Evolutionary conservation across 2,329 filamentous ascomycete species (phyloP).

Genomic region (Drechslerella dactyloides): DNA sequence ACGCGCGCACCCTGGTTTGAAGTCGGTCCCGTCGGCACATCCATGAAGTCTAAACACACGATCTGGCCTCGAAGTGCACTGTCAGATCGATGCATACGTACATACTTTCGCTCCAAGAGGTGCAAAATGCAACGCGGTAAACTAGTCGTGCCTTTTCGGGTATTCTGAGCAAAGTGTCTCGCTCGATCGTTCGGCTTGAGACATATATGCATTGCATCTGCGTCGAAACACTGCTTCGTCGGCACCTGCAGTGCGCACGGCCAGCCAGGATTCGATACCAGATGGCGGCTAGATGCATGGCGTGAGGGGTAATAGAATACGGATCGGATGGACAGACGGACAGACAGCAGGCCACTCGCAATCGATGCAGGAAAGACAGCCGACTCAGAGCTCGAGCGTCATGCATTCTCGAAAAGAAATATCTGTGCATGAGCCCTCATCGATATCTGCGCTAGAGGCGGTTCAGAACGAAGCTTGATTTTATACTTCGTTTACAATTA

Average conservation of each 20-base stretch:
- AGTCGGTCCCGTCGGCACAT: slow-evolving; percentile 8
- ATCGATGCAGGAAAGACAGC: too few species aligned
- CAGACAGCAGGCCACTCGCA: too few species aligned
- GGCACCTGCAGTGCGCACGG: slow-evolving; percentile 25
- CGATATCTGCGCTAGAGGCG: slow-evolving; percentile 30
- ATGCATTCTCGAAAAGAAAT: not conserved
- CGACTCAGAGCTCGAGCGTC: slow-evolving; percentile 11
- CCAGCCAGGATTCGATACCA: slow-evolving; percentile 1
- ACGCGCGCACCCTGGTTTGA: slow-evolving; percentile 23
- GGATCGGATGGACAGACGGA: not conserved
- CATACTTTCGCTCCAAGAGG: too few species aligned
- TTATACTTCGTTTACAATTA: slow-evolving; percentile 3
- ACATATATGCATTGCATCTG: too few species aligned
- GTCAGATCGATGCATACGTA: too few species aligned
- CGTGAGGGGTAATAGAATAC: slow-evolving; percentile 34
- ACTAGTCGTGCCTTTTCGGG: too few species aligned
- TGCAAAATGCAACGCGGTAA: too few species aligned
- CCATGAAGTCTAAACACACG: too few species aligned
- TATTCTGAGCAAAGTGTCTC: not conserved
- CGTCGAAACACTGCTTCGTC: too few species aligned
- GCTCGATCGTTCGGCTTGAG: too few species aligned
- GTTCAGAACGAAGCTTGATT: slow-evolving; percentile 41
- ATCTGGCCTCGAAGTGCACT: too few species aligned
- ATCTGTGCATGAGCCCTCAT: too few species aligned
- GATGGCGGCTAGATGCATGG: slow-evolving; percentile 27